Conservation (phyloP, 768 basidiomycete species). For the Erythrobasidium yunnanense region DNA sequence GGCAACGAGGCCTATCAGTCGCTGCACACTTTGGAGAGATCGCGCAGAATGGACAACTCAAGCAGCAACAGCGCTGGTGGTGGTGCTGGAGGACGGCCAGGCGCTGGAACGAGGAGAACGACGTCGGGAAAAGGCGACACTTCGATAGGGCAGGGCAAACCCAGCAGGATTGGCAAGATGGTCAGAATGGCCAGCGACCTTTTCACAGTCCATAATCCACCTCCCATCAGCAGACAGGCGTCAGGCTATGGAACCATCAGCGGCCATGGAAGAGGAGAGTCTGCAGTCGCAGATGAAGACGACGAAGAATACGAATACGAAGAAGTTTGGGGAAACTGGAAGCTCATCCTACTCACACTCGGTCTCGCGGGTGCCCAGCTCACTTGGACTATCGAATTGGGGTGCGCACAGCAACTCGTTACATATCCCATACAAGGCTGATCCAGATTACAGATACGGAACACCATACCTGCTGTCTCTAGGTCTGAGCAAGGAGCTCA, state of each 20-base stretch:
- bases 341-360: slow-evolving; percentile 47
- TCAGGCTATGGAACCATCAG: neutral
- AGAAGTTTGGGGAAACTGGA: slow-evolving; percentile 37
- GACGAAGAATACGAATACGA: slow-evolving; percentile 20
- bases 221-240: neutral
- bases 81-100: neutral
- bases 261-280: neutral
- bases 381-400: slow-evolving; percentile 89
- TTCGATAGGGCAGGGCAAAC: no score
- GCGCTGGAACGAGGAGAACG: neutral
- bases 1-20: no score
- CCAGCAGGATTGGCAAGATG: slow-evolving; percentile 18
- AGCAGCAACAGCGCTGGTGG: neutral
- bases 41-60: neutral
- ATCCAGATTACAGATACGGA: slow-evolving; percentile 57
- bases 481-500: slow-evolving; percentile 16
- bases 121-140: no score
- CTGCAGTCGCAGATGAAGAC: slow-evolving; percentile 11
- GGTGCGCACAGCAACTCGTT: slow-evolving; percentile 49
- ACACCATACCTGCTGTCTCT: slow-evolving; percentile 75
- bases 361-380: slow-evolving; percentile 93
- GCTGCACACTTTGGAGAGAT: slow-evolving; percentile 8
- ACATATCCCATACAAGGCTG: neutral
- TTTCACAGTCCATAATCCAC: neutral
- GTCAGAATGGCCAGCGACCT: slow-evolving; percentile 22